These are phyloP conservation scores for Fragilariopsis cylindrus DNA, from an alignment of 108 stramenopile genomes.

Conservation along the genomic window DNA sequence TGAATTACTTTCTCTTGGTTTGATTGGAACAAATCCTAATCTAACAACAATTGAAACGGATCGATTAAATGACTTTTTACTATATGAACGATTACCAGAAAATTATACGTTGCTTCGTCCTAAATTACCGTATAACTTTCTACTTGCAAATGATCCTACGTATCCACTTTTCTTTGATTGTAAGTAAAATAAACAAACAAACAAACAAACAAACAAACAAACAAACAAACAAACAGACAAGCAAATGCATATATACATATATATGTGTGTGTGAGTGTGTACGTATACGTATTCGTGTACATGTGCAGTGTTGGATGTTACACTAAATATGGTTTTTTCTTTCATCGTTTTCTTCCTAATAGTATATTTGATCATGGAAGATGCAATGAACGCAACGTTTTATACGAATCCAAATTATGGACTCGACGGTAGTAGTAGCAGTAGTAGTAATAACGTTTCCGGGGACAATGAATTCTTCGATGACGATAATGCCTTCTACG, in stretches of 20 bases:
- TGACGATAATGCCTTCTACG: neutral
- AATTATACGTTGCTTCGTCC: neutral
- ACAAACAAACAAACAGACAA: too few relatives aligned
- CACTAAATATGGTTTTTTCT: too few relatives aligned
- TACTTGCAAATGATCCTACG: neutral
- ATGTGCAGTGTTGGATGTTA: too few relatives aligned
- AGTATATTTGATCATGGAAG: neutral
- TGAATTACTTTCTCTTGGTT: slow-evolving; percentile 2
- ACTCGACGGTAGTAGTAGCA: neutral
- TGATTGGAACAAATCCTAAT: neutral
- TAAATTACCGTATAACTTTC: neutral
- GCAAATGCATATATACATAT: too few relatives aligned
- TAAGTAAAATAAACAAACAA: too few relatives aligned
- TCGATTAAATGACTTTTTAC: neutral
- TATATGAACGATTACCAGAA: neutral
- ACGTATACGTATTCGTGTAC: too few relatives aligned
- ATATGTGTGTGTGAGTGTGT: too few relatives aligned
- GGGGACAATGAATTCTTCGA: neutral
- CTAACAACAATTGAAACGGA: neutral
- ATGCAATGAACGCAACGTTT: neutral
- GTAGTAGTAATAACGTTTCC: neutral
- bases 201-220: too few relatives aligned
- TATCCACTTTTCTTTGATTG: slow-evolving; percentile 1
- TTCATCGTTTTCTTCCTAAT: too few relatives aligned
- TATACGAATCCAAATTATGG: neutral